Evolutionary conservation across 2,329 filamentous ascomycete genomes (phyloP).

Genomic region (Nigrospora oryzae): DNA sequence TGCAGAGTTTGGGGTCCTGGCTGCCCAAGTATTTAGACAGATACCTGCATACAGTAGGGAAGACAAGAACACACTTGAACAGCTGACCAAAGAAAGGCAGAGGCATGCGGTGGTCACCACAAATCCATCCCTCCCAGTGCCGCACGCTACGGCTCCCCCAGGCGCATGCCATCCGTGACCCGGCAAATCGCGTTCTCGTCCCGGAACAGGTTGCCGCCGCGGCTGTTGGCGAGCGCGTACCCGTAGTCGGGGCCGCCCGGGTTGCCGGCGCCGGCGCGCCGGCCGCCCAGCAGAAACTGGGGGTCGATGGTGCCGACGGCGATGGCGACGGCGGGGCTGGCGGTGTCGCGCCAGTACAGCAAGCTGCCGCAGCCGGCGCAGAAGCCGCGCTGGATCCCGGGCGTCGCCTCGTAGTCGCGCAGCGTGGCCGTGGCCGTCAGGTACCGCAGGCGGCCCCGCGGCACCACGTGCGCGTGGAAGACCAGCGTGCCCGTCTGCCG

Average conservation of each 20-base stretch:
- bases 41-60: no score
- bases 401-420: conserved; percentile 29
- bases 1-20: no score
- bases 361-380: background rate
- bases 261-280: conserved; percentile 3
- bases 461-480: conserved; percentile 29
- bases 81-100: no score
- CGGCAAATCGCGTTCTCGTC: conserved; percentile 1
- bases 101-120: no score
- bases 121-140: no score
- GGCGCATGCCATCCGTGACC: background rate
- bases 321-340: background rate
- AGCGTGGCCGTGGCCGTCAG: conserved; percentile 22
- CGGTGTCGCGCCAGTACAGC: background rate
- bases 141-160: no score
- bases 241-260: conserved; percentile 2
- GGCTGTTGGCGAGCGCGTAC: background rate
- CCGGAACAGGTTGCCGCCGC: background rate
- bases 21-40: no score
- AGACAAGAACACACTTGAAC: no score
- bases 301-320: background rate
- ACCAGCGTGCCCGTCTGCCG: conserved; percentile 40
- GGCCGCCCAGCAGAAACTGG: background rate
- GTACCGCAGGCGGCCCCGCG: conserved; percentile 24
- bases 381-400: conserved; percentile 3